A percentile compares a stretch with the other conserved stretches of the same genome.
Evolutionary conservation across 176 grass and related monocot genomes (phyloP).

Genomic region (Bromus sterilis): DNA sequence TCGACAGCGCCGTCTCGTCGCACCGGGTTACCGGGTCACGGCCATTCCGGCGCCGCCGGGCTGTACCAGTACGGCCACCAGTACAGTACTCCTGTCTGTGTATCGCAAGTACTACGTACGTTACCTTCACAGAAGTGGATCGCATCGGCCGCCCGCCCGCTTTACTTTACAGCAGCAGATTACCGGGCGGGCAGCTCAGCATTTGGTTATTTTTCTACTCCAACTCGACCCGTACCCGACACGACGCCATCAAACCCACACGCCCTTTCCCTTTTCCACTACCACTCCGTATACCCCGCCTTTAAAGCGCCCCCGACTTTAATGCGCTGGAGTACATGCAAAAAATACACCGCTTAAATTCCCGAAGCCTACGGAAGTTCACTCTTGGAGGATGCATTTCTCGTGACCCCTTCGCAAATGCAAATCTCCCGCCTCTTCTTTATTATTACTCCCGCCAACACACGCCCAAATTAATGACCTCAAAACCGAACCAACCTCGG

Average conservation of each 20-base stretch:
- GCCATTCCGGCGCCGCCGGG: not conserved
- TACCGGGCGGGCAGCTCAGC: not conserved
- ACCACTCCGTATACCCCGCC: not conserved
- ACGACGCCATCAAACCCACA: not conserved
- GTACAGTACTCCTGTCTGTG: not conserved
- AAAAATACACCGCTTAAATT: not conserved
- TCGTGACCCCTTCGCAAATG: slow-evolving; percentile 21
- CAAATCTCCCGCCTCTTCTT: not conserved
- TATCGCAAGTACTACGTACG: not conserved
- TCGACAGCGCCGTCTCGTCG: not conserved
- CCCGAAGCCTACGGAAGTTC: not conserved
- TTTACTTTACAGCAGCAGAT: not conserved
- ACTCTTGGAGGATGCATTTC: not conserved
- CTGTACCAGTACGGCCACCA: not conserved
- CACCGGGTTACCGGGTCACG: not conserved
- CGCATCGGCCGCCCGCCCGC: not conserved
- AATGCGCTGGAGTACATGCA: slow-evolving; percentile 8
- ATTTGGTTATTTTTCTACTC: not conserved
- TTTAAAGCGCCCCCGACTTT: slow-evolving; percentile 25
- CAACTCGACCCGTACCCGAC: not conserved
- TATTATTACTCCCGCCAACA: not conserved
- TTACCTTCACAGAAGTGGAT: not conserved
- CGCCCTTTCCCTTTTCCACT: not conserved
- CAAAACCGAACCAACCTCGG: not conserved
- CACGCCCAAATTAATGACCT: not conserved